These are phyloP conservation scores for Cordyceps javanica DNA, from an alignment of 2,329 filamentous ascomycete genomes.

Conservation along the genomic window DNA sequence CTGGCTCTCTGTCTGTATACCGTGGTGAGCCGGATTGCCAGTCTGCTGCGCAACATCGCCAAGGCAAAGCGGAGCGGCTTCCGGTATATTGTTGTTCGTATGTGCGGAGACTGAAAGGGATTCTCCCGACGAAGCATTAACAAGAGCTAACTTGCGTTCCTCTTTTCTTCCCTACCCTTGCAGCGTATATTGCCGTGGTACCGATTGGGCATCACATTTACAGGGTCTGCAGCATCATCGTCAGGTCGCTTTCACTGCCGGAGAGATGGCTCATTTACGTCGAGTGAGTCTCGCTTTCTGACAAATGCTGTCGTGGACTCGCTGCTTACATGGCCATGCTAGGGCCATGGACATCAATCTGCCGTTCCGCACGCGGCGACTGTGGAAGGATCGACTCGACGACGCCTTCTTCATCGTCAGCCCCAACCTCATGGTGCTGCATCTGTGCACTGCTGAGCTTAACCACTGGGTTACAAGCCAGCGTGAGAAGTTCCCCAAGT, in stretches of 20 bases:
- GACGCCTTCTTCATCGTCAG: constrained; percentile 62
- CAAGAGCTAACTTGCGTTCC: not conserved
- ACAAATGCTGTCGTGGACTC: not conserved
- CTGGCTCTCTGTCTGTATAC: constrained; percentile 26
- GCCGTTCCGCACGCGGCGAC: constrained; percentile 48
- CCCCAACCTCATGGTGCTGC: constrained; percentile 46
- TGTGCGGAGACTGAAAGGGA: no score
- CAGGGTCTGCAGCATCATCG: constrained; percentile 31
- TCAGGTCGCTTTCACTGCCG: constrained; percentile 45
- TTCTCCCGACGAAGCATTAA: not conserved
- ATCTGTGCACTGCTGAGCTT: constrained; percentile 57
- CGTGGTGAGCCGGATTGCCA: constrained; percentile 25
- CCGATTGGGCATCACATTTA: not conserved
- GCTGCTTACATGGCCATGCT: not conserved
- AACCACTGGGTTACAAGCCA: constrained; percentile 60
- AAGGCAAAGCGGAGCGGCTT: constrained; percentile 45
- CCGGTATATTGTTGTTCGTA: constrained; percentile 49
- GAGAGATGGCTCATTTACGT: constrained; percentile 53
- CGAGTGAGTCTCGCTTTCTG: constrained; percentile 40
- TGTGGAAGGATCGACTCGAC: constrained; percentile 51
- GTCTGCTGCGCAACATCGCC: constrained; percentile 40
- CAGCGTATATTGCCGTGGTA: not conserved
- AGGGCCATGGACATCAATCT: constrained; percentile 56
- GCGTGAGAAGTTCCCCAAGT: constrained; percentile 61
- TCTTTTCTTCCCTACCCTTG: not conserved